Evolutionary conservation across 2,329 filamentous ascomycete species (phyloP), one percentile per base, ranked within the genome.

Genomic region (Apiospora malaysiana): DNA sequence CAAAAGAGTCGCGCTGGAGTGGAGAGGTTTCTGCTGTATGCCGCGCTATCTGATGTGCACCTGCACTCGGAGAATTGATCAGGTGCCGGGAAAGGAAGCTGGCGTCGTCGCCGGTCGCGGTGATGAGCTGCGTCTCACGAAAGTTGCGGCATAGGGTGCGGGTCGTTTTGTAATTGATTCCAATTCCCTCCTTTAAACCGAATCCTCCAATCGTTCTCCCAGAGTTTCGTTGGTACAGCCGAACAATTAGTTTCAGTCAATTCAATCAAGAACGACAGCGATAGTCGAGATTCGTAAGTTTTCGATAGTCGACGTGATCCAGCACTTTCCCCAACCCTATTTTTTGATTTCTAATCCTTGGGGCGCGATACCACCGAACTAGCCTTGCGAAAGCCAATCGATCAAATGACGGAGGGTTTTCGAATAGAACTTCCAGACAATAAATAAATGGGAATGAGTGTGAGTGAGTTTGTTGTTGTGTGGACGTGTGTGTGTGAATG

Each of bases 1-100:
- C 76, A 46, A 56, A 72, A 45, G 75, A 79, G 78, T 73, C 75
- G 76, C 78, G 75, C 75, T 76, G 27, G 23, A 63, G 21, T 7
- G 32, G 56, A 2, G 56, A 63, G 18, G 21, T 63, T 10, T 63
- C 56, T 63, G 27, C 56, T n/a, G 56, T 63, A 40, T n/a, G 21
- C 2, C 2, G 12, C 21, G 32, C 14, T n/a, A 12, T 63, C 6
- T n/a, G 14, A 12, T 2, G 56, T 63, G 56, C 56, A 23, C 56
- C 56, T 40, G 56, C 32, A 63, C 56, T 63, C 56, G 32, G 32
- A 37, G 51, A 40, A 63, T n/a, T 40, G 18, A 40, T 32, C 56
- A 63, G 56, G 9, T n/a, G 56, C 40, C 32, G 56, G 32, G 32
- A 14, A n/a, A 32, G n/a, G 23, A 63, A 63, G 56, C 27, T 32